Base-by-base conservation (phyloP, 2,329 filamentous ascomycete species). In the Oidium heveae region DNA sequence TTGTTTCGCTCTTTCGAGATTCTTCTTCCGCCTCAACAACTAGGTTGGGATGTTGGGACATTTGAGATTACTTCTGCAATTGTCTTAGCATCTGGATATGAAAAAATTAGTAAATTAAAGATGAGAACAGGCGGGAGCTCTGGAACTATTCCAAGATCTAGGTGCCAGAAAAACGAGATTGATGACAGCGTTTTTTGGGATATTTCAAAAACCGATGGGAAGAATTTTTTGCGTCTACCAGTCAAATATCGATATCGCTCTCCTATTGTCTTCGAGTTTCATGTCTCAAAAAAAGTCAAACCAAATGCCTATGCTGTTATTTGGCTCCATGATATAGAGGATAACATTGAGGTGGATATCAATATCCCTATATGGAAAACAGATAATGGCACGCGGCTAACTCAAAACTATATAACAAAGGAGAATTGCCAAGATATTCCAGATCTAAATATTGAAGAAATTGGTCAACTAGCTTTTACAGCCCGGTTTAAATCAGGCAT, bases 11-110 rank as follows among this genome's bases (percentile, higher is more conserved):
- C 85, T 32, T 77, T 95, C 46, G 88, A 94, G 66, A 82, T 89
- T 54, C 79, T 79, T 49, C 72, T 96, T 1, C 88, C 88, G n/a
- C 84, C 84, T 0, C 71, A 80, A 43, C 83, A 94, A 67, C 75
- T 95, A 4, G 87, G 89, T 10, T 96, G 89, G 85, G 86, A 95
- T 57, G 85, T 96, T 46, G 91, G 91, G 37, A 94, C 89, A 0
- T 94, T 96, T 63, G 83, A 94, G 63, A 93, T 96, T 64, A 69
- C 75, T 0, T 86, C 82, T 0, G 74, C 86, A 52, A 74, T 72
- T 16, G 79, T 96, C 50, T 74, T 74, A 0, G 78, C 83, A 0
- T 68, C 73, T 15, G 74, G 73, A 51, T 87, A 82, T 61, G 70
- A 72, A 1, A 75, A 78, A 5, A 67, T 73, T 41, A 69, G 77